Conservation (phyloP, 192 early-diverging fungal species). For the Spizellomyces punctatus region DNA sequence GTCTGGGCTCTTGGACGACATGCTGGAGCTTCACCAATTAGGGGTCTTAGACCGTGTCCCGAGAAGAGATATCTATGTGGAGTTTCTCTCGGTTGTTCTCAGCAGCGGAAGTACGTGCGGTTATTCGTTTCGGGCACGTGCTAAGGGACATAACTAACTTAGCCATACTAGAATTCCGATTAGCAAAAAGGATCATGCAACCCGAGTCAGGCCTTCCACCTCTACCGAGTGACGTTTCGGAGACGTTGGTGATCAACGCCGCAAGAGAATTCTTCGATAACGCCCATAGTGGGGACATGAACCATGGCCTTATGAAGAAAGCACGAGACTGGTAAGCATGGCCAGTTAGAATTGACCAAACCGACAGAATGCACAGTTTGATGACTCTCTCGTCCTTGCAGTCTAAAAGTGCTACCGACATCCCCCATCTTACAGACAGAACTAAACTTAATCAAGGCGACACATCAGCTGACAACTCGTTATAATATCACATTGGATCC, state of each 20-base stretch:
- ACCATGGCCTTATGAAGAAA: conserved; percentile 68
- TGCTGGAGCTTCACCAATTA: conserved; percentile 54
- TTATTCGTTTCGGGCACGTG: no score
- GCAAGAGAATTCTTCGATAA: conserved; percentile 77
- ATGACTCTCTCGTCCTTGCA: conserved; percentile 22
- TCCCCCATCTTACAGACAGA: conserved; percentile 58
- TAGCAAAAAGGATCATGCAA: conserved; percentile 42
- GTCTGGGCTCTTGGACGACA: conserved; percentile 64
- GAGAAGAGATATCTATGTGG: conserved; percentile 58
- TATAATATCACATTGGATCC: conserved; percentile 49
- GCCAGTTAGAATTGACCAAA: background rate
- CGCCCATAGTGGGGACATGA: conserved; percentile 65
- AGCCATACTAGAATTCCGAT: conserved; percentile 35
- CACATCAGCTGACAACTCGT: conserved; percentile 56
- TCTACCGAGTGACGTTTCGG: conserved; percentile 40
- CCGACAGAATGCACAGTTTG: background rate
- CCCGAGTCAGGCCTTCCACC: conserved; percentile 23
- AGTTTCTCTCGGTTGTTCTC: conserved; percentile 61
- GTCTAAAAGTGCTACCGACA: conserved; percentile 62
- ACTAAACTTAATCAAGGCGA: conserved; percentile 72
- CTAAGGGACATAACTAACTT: no score
- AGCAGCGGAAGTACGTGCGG: conserved; percentile 53
- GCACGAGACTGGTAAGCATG: conserved; percentile 68
- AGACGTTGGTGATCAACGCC: conserved; percentile 69
- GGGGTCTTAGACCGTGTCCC: conserved; percentile 57